These are phyloP conservation scores for Climacium dendroides DNA, from an alignment of 225 moss, liverwort and hornwort genomes.

Conservation along the genomic window DNA sequence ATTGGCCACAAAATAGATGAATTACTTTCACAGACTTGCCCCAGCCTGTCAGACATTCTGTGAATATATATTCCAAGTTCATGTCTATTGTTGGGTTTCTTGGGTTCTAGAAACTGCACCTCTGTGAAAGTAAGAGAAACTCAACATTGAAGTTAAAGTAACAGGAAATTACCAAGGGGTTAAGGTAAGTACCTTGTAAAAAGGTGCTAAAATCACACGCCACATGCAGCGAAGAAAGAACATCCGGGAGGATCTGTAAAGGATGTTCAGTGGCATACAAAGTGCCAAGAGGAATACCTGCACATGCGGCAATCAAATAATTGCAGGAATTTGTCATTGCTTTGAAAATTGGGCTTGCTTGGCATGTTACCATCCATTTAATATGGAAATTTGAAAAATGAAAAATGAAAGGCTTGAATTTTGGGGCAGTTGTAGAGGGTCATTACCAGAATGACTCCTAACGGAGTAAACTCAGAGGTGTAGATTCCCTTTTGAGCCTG, in stretches of 20 bases:
- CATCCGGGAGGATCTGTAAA: conserved; percentile 59
- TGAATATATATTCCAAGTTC: neutral
- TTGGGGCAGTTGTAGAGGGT: neutral
- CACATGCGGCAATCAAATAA: neutral
- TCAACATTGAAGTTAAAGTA: neutral
- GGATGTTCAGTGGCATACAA: conserved; percentile 48
- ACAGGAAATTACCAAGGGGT: neutral
- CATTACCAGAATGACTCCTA: conserved; percentile 36
- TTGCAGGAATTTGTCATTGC: neutral
- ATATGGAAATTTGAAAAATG: neutral
- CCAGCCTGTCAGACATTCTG: neutral
- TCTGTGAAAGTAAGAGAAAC: neutral
- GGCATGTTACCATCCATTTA: neutral
- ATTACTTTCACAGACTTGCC: neutral
- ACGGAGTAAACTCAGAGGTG: conserved; percentile 37
- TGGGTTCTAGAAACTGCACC: neutral
- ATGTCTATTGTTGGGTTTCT: neutral
- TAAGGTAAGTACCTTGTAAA: conserved; percentile 58
- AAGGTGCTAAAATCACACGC: conserved; percentile 50
- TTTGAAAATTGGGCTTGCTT: neutral
- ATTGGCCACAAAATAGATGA: neutral
- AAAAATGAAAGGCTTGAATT: neutral
- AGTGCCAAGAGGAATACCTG: conserved; percentile 59
- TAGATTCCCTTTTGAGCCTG: conserved; percentile 18
- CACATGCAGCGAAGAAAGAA: conserved; percentile 65